Base-by-base conservation (phyloP, 495 filamentous ascomycete species). In the Penicillium antarcticum region DNA sequence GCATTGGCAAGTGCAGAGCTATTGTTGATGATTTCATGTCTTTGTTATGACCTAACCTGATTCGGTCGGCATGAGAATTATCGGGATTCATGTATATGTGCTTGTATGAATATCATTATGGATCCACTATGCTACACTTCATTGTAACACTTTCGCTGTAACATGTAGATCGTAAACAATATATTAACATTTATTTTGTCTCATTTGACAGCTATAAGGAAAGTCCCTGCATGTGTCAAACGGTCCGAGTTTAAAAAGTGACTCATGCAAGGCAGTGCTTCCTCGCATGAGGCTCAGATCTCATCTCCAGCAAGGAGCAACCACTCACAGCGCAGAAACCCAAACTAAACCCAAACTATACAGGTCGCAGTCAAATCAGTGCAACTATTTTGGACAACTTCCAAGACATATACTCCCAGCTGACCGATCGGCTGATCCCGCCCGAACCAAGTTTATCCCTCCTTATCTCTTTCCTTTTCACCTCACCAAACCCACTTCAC, bases 11-110 rank as follows among this genome's bases (percentile, higher is more conserved):
- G 45, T 50, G 33, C 45, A 42, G 39, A 42, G 31, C 37, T 33
- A 2, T 49, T 42, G 13, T 46, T 42, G 45, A 52, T 57, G 53
- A 52, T 39, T 54, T 44, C 53, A 52, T 56, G 48, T 37, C 44
- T 29, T 46, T 46, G 32, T 43, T 51, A 52, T 50, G 45, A 45
- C 55, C 46, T 37, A 7, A 33, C 23, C 24, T 17, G 42, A 41
- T 43, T 48, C 32, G 49, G 44, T 57, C 49, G 44, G 34, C 39
- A 52, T 57, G 16, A 32, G 33, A 38, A 42, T 45, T 16, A 17
- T 32, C 34, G 24, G 16, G 21, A 31, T 14, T 41, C 46, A 46
- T 57, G 37, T 41, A 46, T 29, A 31, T 57, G 51, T 36, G 42
- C 36, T 50, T 39, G 47, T 48, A 48, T 31, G 32, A 38, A 16